Evolutionary conservation across 345 rosid genomes (phyloP).

Genomic region (Melastoma malabathricum): DNA sequence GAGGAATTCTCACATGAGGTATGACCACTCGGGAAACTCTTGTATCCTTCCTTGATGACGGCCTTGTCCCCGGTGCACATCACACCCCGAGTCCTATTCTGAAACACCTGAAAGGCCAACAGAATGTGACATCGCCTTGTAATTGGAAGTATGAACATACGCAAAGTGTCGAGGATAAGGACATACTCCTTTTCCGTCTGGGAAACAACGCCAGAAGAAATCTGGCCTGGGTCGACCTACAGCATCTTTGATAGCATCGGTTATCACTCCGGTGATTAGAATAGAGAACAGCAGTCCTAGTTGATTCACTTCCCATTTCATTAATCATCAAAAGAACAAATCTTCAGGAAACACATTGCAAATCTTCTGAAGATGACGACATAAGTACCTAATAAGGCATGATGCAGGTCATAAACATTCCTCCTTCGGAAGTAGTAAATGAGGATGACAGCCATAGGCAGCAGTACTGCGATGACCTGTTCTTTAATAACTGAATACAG

Average conservation of each 20-base stretch:
- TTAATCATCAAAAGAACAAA: too few relatives aligned
- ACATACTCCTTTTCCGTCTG: conserved; percentile 74
- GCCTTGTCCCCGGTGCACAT: conserved; percentile 56
- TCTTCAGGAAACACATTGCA: too few relatives aligned
- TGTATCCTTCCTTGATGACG: conserved; percentile 83
- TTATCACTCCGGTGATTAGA: conserved; percentile 64
- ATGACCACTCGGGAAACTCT: conserved; percentile 95
- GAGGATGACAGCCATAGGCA: conserved; percentile 44
- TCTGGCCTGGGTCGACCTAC: conserved; percentile 96
- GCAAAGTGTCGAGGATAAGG: not conserved
- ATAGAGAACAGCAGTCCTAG: conserved; percentile 74
- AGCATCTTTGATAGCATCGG: conserved; percentile 86
- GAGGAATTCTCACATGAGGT: conserved; percentile 66
- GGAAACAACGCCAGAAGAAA: conserved; percentile 97
- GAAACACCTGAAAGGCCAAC: conserved; percentile 34
- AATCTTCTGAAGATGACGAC: too few relatives aligned
- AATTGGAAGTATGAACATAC: not conserved
- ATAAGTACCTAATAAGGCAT: conserved; percentile 61
- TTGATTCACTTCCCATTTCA: conserved; percentile 5
- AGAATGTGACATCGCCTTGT: not conserved
- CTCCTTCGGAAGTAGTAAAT: conserved; percentile 57
- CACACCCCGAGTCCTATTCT: conserved; percentile 46
- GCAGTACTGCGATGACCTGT: conserved; percentile 63
- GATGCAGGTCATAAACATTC: conserved; percentile 82
- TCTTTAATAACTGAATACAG: not conserved